Evolutionary conservation across 306 rosid genomes (phyloP).

Genomic region (Acacia melanoxylon): DNA sequence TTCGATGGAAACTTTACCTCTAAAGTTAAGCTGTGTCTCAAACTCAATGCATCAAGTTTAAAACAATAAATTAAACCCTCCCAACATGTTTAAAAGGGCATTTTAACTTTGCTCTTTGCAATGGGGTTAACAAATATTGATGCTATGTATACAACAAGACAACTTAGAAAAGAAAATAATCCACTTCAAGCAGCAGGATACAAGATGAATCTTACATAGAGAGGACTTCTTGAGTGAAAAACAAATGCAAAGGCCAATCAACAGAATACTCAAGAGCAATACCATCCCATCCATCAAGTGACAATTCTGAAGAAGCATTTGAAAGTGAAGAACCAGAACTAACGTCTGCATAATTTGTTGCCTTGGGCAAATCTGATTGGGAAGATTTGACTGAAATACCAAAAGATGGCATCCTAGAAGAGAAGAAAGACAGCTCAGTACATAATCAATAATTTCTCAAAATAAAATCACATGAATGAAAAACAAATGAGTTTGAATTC

Average conservation of each 20-base stretch:
- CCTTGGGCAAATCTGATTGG: constrained; percentile 55
- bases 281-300: constrained; percentile 94
- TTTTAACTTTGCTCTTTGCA: not conserved
- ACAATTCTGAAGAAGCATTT: constrained; percentile 63
- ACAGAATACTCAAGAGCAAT: constrained; percentile 90
- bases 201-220: constrained; percentile 70
- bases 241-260: constrained; percentile 98
- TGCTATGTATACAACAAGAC: not conserved
- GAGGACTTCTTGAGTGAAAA: constrained; percentile 93
- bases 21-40: not conserved
- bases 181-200: constrained; percentile 18
- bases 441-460: constrained; percentile 22
- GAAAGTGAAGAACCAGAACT: constrained; percentile 51
- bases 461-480: constrained; percentile 23
- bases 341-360: constrained; percentile 52
- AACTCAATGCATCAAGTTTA: not conserved
- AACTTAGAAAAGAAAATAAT: constrained; percentile 30
- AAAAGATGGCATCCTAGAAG: constrained; percentile 85
- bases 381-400: constrained; percentile 82
- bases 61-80: not conserved
- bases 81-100: not conserved
- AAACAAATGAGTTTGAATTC: constrained; percentile 28
- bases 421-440: constrained; percentile 28
- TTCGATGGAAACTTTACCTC: not conserved
- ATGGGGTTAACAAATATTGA: not conserved